These are phyloP conservation scores for Apiospora koreana DNA, from an alignment of 2,329 filamentous ascomycete species.

Conservation along the genomic window DNA sequence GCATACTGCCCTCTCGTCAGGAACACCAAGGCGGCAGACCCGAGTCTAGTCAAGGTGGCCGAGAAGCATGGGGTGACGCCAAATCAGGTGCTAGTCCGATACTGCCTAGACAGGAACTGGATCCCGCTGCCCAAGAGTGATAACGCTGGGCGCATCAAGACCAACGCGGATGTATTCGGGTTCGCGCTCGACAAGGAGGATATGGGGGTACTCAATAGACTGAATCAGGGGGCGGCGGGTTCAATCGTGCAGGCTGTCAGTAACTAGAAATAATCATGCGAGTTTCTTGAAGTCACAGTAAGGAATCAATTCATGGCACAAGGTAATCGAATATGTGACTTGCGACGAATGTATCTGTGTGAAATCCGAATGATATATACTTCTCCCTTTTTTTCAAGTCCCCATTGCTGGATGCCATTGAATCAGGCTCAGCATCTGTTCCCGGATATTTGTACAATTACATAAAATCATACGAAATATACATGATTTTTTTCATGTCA, in stretches of 20 bases:
- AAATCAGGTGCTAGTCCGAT: slow-evolving; percentile 69
- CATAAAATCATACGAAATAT: no score
- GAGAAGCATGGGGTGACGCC: slow-evolving; percentile 60
- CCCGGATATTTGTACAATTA: no score
- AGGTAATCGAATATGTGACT: neutral
- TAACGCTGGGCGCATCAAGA: slow-evolving; percentile 56
- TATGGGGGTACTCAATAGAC: slow-evolving; percentile 52
- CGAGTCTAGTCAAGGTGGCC: slow-evolving; percentile 56
- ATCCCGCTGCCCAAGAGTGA: slow-evolving; percentile 69
- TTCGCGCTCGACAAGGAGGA: slow-evolving; percentile 60
- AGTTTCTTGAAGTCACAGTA: neutral
- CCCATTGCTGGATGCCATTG: no score
- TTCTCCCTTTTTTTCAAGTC: no score
- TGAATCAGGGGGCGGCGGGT: slow-evolving; percentile 50
- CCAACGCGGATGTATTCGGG: slow-evolving; percentile 62
- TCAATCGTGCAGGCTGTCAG: slow-evolving; percentile 30
- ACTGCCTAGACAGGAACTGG: slow-evolving; percentile 70
- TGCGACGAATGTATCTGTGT: neutral
- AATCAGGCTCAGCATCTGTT: no score
- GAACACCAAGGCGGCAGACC: slow-evolving; percentile 62
- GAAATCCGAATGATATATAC: neutral
- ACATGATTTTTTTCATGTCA: no score
- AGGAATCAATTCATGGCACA: neutral
- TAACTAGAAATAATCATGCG: slow-evolving; percentile 14
- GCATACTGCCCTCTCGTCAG: slow-evolving; percentile 58